These are phyloP conservation scores for Clitoria ternatea DNA, from an alignment of 306 rosid genomes.

Conservation along the genomic window DNA sequence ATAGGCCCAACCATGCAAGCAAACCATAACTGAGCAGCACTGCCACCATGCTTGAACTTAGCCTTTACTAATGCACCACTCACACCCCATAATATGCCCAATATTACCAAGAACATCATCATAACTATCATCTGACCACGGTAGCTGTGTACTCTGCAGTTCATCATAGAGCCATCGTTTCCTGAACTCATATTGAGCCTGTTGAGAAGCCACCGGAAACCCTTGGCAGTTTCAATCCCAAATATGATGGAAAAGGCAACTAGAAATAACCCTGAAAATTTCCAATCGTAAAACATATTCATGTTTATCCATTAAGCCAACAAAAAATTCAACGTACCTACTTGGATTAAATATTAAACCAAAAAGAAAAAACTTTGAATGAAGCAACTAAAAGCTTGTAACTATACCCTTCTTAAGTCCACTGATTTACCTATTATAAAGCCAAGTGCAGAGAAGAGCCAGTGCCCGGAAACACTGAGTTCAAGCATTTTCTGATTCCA, in stretches of 20 bases:
- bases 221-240: constrained; percentile 78
- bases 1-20: constrained; percentile 82
- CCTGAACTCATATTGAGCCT: constrained; percentile 23
- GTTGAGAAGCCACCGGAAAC: constrained; percentile 54
- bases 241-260: constrained; percentile 56
- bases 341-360: not conserved
- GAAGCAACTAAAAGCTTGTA: not conserved
- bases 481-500: constrained; percentile 96
- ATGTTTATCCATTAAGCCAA: constrained; percentile 7
- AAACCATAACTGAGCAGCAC: constrained; percentile 62
- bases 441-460: constrained; percentile 63
- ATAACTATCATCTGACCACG: constrained; percentile 42
- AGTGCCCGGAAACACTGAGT: constrained; percentile 59
- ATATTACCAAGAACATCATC: constrained; percentile 39
- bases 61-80: constrained; percentile 42
- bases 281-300: not conserved
- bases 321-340: not conserved
- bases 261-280: constrained; percentile 66
- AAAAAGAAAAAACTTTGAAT: not conserved
- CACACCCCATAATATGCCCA: constrained; percentile 50
- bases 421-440: constrained; percentile 56
- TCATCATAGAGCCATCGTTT: constrained; percentile 24
- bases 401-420: not conserved
- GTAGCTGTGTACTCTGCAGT: constrained; percentile 44
- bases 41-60: constrained; percentile 43